Evolutionary conservation across 1,284 basidiomycete species (phyloP).

Genomic region (Cutaneotrichosporon sp.): DNA sequence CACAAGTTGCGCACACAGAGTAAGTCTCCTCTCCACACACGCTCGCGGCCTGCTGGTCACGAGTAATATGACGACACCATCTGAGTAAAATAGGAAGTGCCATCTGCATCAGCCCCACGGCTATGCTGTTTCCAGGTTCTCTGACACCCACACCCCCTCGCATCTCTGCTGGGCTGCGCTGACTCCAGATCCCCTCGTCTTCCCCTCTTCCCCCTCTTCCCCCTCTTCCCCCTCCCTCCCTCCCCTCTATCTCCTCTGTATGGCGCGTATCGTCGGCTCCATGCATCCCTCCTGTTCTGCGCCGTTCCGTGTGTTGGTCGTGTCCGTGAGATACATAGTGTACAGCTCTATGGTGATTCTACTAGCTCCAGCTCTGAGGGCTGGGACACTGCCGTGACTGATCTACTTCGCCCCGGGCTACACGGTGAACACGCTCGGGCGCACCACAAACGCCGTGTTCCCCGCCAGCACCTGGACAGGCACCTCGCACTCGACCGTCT

Average conservation of each 20-base stretch:
- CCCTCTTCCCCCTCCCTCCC: background rate
- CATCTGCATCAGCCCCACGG: conserved; percentile 29
- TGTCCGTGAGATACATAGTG: background rate
- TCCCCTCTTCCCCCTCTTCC: background rate
- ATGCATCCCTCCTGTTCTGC: background rate
- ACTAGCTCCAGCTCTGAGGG: too few species aligned
- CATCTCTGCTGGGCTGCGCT: conserved; percentile 2
- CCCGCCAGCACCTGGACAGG: conserved; percentile 85
- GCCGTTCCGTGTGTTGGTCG: background rate
- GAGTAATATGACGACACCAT: conserved; percentile 30
- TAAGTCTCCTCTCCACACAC: background rate
- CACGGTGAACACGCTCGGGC: conserved; percentile 34
- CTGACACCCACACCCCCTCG: conserved; percentile 22
- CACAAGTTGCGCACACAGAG: background rate
- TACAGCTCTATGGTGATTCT: background rate
- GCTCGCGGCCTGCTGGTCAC: background rate
- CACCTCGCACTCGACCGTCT: conserved; percentile 88
- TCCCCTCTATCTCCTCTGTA: background rate
- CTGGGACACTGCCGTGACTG: too few species aligned
- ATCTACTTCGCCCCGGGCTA: conserved; percentile 16
- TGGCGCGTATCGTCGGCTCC: background rate
- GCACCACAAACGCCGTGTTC: conserved; percentile 72
- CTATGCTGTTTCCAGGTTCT: conserved; percentile 42
- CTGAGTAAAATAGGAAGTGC: conserved; percentile 39
- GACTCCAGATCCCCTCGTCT: background rate